These are phyloP conservation scores for Axilococcus clingmanii DNA, from an alignment of 139 green algal species.

Conservation along the genomic window DNA sequence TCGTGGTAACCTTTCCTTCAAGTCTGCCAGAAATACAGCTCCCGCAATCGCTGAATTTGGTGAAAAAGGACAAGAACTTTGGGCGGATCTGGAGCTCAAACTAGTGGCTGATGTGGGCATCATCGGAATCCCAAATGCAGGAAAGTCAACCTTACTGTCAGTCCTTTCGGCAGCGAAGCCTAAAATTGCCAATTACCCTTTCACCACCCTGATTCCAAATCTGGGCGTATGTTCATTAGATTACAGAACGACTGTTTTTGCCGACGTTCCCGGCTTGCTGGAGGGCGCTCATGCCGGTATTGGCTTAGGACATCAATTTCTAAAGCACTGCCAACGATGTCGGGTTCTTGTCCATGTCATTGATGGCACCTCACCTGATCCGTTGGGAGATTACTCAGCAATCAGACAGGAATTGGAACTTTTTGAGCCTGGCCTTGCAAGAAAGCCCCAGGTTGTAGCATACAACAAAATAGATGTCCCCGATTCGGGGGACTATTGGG, in stretches of 20 bases:
- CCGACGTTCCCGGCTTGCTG: conserved; percentile 88
- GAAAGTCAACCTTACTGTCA: conserved; percentile 87
- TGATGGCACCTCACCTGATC: conserved; percentile 83
- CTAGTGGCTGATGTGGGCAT: conserved; percentile 91
- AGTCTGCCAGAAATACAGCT: conserved; percentile 72
- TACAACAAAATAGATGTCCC: conserved; percentile 93
- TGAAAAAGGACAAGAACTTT: conserved; percentile 47
- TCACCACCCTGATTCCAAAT: conserved; percentile 97
- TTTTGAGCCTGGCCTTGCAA: conserved; percentile 78
- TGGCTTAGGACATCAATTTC: conserved; percentile 91
- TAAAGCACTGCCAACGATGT: conserved; percentile 64
- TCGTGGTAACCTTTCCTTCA: conserved; percentile 90
- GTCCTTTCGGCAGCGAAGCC: conserved; percentile 70
- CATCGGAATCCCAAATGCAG: conserved; percentile 86
- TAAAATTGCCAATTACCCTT: conserved; percentile 96
- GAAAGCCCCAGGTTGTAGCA: conserved; percentile 73
- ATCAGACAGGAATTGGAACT: conserved; percentile 81
- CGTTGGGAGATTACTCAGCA: conserved; percentile 78
- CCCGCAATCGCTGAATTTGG: conserved; percentile 56
- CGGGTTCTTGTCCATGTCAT: conserved; percentile 85
- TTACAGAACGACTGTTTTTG: conserved; percentile 61
- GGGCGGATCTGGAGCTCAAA: conserved; percentile 84
- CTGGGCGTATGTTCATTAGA: conserved; percentile 88
- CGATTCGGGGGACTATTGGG: conserved; percentile 70
- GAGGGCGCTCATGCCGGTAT: conserved; percentile 81